These are phyloP conservation scores for Boletus pseudopeckii DNA, from an alignment of 768 basidiomycete genomes.

Conservation along the genomic window DNA sequence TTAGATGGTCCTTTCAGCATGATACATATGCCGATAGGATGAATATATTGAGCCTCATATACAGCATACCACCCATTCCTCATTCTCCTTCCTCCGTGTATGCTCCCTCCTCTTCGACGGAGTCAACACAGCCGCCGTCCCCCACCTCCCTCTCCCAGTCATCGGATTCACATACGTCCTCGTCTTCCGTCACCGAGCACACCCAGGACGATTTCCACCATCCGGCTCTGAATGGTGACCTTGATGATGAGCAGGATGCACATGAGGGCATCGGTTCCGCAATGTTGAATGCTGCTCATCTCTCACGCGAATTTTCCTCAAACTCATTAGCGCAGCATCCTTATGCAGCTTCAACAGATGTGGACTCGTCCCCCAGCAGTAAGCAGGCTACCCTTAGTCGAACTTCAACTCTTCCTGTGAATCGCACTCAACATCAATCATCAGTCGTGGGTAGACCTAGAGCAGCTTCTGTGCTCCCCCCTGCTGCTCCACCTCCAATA, in stretches of 20 bases:
- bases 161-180: slow-evolving; percentile 49
- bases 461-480: slow-evolving; percentile 60
- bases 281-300: slow-evolving; percentile 35
- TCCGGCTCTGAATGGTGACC: slow-evolving; percentile 16
- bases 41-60: slow-evolving; percentile 87
- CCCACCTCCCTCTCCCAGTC: slow-evolving; percentile 36
- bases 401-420: slow-evolving; percentile 34
- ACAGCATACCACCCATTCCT: slow-evolving; percentile 77
- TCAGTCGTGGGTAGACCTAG: slow-evolving; percentile 40
- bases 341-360: slow-evolving; percentile 45
- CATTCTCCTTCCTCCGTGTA: slow-evolving; percentile 58
- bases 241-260: slow-evolving; percentile 35
- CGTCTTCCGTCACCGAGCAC: slow-evolving; percentile 41
- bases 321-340: slow-evolving; percentile 39
- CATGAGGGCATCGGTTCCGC: slow-evolving; percentile 46
- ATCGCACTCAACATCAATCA: slow-evolving; percentile 26
- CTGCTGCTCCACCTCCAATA: slow-evolving; percentile 62
- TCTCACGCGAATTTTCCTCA: slow-evolving; percentile 29
- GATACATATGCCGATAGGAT: slow-evolving; percentile 95
- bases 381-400: slow-evolving; percentile 30
- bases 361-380: slow-evolving; percentile 30
- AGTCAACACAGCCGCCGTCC: slow-evolving; percentile 37
- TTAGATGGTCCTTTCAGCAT: slow-evolving; percentile 49
- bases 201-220: slow-evolving; percentile 36
- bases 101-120: slow-evolving; percentile 38